A percentile compares a stretch with the other conserved stretches of the same genome.
phyloP scores from a whole-genome alignment of 148 eudicot genomes.

The Vaccinium vitisidaea region DNA sequence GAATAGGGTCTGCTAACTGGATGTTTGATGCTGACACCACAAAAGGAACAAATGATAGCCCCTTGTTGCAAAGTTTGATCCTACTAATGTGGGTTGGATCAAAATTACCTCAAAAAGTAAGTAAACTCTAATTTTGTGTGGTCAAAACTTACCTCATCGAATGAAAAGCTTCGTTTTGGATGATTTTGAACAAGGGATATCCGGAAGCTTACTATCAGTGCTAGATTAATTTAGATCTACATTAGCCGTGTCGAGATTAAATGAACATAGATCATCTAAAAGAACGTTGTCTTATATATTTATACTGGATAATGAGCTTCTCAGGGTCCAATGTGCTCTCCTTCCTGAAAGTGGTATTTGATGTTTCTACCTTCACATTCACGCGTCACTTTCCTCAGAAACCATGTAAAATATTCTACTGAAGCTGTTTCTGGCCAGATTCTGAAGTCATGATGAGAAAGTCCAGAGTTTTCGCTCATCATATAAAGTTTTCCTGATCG shows the following conservation, averaged over 20 bases:
- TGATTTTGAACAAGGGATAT: neutral
- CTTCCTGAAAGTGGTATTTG: neutral
- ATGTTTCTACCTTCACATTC: neutral
- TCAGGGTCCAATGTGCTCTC: neutral
- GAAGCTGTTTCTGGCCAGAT: neutral
- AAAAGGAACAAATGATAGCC: neutral
- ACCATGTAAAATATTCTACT: neutral
- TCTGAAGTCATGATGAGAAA: neutral
- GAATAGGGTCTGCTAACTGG: slow-evolving; percentile 3
- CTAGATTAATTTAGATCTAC: neutral
- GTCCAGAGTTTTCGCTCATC: neutral
- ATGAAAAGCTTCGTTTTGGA: neutral
- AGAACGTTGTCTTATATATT: neutral
- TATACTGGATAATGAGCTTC: neutral
- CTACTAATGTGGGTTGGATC: neutral
- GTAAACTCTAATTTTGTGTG: neutral
- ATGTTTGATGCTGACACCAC: slow-evolving; percentile 5
- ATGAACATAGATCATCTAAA: neutral
- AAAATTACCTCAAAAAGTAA: neutral
- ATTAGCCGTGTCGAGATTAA: neutral
- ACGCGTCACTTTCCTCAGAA: neutral
- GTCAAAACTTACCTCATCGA: neutral
- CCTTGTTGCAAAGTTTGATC: neutral
- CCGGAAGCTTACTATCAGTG: neutral
- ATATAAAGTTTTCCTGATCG: neutral